These are phyloP conservation scores for Puya raimondii DNA, from an alignment of 176 grass and related monocot species.

Conservation along the genomic window DNA sequence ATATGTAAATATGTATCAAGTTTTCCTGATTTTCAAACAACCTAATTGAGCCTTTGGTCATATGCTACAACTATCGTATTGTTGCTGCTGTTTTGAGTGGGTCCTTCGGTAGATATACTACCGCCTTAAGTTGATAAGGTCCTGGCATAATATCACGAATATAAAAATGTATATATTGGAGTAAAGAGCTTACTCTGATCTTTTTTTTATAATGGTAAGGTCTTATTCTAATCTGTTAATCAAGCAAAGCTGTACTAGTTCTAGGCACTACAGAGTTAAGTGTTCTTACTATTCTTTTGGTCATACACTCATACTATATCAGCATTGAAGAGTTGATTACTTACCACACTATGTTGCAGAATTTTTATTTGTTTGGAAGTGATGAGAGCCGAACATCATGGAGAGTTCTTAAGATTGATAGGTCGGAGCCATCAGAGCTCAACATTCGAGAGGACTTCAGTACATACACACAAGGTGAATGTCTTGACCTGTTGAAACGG, in stretches of 20 bases:
- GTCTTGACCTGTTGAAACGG: constrained; percentile 34
- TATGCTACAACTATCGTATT: background rate
- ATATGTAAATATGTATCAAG: background rate
- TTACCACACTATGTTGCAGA: constrained; percentile 39
- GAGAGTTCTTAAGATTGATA: constrained; percentile 75
- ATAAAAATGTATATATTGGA: no score
- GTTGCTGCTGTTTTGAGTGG: background rate
- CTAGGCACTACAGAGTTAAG: background rate
- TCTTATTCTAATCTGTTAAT: no score
- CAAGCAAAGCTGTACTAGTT: background rate
- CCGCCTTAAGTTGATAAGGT: no score
- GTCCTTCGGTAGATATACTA: no score
- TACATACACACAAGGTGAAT: constrained; percentile 52
- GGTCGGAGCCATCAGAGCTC: constrained; percentile 53
- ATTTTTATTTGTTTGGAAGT: constrained; percentile 73
- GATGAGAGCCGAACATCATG: constrained; percentile 43
- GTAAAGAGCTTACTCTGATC: no score
- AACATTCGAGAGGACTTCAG: constrained; percentile 60
- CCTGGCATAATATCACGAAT: no score
- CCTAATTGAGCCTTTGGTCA: background rate
- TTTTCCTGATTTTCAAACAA: background rate
- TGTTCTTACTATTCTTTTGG: background rate
- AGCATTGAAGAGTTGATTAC: no score
- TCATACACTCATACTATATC: constrained; percentile 22
- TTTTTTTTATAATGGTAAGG: no score